Base-by-base conservation (phyloP, 1,284 basidiomycete species). In the Leccinum subrobustum region DNA sequence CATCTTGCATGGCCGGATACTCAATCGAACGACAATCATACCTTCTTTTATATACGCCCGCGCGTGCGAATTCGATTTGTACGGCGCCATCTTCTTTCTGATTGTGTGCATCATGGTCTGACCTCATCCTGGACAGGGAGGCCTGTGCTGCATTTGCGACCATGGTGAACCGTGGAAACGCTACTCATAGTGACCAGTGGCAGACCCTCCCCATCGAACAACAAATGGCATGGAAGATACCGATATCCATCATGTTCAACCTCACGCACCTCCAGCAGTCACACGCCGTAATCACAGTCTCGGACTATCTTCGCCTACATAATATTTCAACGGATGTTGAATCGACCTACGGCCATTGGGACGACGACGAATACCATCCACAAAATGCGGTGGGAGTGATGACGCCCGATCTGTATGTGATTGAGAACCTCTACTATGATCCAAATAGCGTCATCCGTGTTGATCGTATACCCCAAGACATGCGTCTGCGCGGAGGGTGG, bases 221-320 rank as follows among this genome's bases (percentile, higher is more conserved):
- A 62, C 79, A 79, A 54, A 77, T 78, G 69, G 77, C 67, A 0
- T 79, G 75, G 74, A 67, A 67, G 52, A 66, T 79, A 60, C 79
- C 79, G 0, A 75, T 73, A 55, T 66, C 68, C 12, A 12, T 75
- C 52, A 82, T 83, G 79, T 69, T 83, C 60, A 78, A 83, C 67
- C 53, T 83, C n/a, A 75, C 79, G 0, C 74, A 76, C 59, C 70
- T 82, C 7, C 76, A 73, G 20, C 60, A 67, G 47, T 67, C 72
- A 3, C 72, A 82, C 51, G 64, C 77, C 3, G 74, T 81, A n/a
- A 67, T 81, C 59, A 74, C 76, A 0, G 69, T 75, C 18, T 65
- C 73, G 8, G 80, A 82, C 37, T 82, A 79, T 60, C 68, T 81
- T 59, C 73, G 75, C 16, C 65, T 81, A n/a, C 76, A 82, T 50